Evolutionary conservation across 108 stramenopile genomes (phyloP), one percentile per base, ranked within the genome.

Genomic region (Nannochloropsis salina): DNA sequence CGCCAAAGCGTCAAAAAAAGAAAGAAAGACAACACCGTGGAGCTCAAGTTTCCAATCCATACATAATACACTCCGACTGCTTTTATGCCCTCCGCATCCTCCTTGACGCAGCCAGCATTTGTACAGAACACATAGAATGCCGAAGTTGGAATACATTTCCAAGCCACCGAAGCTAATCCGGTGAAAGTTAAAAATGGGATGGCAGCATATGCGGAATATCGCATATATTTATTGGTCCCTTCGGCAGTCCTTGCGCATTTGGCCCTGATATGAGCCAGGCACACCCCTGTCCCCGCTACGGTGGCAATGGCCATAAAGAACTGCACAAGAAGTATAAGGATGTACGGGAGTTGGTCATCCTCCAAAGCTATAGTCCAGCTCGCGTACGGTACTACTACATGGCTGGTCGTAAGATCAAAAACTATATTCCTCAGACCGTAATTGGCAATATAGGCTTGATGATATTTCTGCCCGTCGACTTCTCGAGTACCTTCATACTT

Each of bases 61-160:
- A 2, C 61, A n/a, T 74, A 74, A n/a, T 74, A 74, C 15, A 74
- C 20, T n/a, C 61, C 61, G 20, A 74, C 61, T 4, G 3, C 61
- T n/a, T n/a, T 74, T 2, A 74, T 4, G 61, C 61, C 61, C 6
- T 74, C 5, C n/a, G 20, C 61, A 3, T 15, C n/a, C 2, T 74
- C 20, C n/a, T 74, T 74, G 20, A 74, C 61, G 61, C 61, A 74
- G 8, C 61, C 61, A 74, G 15, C 61, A n/a, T n/a, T n/a, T n/a
- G 61, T 74, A n/a, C 61, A 74, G n/a, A 74, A 74, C 20, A 74
- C 61, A n/a, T 74, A n/a, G 61, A 74, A 74, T n/a, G 61, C 61
- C 15, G 15, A 15, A 6, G 61, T 4, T n/a, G 20, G 61, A 74
- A 74, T 74, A 2, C 15, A 74, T 74, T 74, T 74, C 61, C 61